Evolutionary conservation across 352 stramenopile species (phyloP), one percentile per base, ranked within the genome.

Genomic region (Phytophthora brassicae): DNA sequence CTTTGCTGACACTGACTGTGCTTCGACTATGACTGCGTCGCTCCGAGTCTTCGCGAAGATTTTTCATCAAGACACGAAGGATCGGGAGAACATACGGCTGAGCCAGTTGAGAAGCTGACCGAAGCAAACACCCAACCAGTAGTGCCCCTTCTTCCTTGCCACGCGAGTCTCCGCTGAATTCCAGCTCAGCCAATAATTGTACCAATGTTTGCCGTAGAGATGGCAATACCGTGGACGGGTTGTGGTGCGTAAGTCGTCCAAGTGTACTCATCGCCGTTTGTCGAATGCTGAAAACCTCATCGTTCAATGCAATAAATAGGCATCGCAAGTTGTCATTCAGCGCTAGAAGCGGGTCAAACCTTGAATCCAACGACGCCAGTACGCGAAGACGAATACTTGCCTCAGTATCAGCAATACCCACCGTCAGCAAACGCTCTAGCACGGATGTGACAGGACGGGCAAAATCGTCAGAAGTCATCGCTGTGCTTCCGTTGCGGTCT

Each of bases 201-300:
- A 95, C 87, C 11, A 95, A 60, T 9, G 85, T 95, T 62, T 95
- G 87, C 4, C 87, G 83, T 35, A 95, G 70, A 22, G 87, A 93
- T 11, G 87, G 87, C 43, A 95, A 41, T 20, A 94, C 83, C 11
- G 82, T 81, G 14, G 87, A 87, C 6, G 87, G 87, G 35, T 95
- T 95, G 64, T 93, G 80, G 28, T 93, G 82, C 26, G 85, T 93
- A n/a, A 95, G 68, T 12, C 87, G 75, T 33, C 87, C 87, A 16
- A 95, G 72, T 45, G 84, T 95, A 64, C 84, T 94, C 87, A 95
- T 95, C 9, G 87, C 87, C 1, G 84, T 92, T 67, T 93, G 78
- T n/a, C 87, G 84, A 46, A 95, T 95, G 28, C 90, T 88, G 52
- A 95, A 92, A 8, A 91, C 68, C 45, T 95, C 87, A 54, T 95